A percentile compares a stretch with the other conserved stretches of the same genome.
Conservation (phyloP, 176 grass and related monocot species). For the Sorghum bicolor region DNA sequence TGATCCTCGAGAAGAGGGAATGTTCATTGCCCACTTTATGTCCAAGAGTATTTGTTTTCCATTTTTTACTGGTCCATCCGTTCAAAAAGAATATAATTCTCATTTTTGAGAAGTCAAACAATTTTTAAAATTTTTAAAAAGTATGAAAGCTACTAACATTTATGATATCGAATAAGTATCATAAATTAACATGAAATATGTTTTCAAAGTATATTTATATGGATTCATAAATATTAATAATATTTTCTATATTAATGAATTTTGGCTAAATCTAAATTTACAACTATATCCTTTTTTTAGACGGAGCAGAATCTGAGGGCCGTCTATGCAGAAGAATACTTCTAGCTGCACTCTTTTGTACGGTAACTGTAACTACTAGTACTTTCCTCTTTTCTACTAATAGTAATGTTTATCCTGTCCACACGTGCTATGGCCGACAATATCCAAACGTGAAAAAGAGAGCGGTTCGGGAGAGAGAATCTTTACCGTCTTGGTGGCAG, state of each 20-base stretch:
- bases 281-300: too few relatives aligned
- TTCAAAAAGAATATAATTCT: too few relatives aligned
- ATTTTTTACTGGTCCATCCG: not conserved
- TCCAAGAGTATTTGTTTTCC: not conserved
- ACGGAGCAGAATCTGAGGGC: not conserved
- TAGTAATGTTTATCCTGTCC: not conserved
- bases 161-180: too few relatives aligned
- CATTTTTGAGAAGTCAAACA: too few relatives aligned
- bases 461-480: not conserved
- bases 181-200: too few relatives aligned
- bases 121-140: too few relatives aligned
- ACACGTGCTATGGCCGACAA: slow-evolving; percentile 15
- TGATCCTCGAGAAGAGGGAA: not conserved
- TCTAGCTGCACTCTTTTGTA: not conserved
- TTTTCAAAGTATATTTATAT: too few relatives aligned
- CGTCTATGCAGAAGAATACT: not conserved
- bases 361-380: not conserved
- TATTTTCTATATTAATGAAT: too few relatives aligned
- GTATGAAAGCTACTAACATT: too few relatives aligned
- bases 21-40: not conserved
- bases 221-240: too few relatives aligned
- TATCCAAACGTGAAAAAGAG: not conserved
- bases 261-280: too few relatives aligned
- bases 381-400: not conserved
- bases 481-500: slow-evolving; percentile 71